These are phyloP conservation scores for Polyplosphaeria fusca DNA, from an alignment of 495 filamentous ascomycete species.

Conservation along the genomic window DNA sequence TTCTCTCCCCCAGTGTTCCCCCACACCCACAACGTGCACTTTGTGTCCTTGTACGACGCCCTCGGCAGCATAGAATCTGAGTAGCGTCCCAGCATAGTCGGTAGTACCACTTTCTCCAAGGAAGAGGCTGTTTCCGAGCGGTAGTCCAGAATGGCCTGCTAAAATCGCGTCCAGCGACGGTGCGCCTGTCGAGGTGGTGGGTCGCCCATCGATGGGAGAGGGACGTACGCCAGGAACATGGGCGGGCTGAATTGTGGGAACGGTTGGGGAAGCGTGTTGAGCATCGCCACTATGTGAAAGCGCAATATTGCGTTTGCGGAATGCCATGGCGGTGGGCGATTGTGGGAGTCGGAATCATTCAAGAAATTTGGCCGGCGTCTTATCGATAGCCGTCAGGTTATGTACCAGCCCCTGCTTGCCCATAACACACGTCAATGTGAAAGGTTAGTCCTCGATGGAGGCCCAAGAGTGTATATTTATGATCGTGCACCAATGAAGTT, in stretches of 20 bases:
- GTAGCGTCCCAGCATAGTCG: conserved; percentile 80
- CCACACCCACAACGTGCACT: conserved; percentile 77
- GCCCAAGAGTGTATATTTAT: too few species aligned
- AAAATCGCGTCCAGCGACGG: conserved; percentile 79
- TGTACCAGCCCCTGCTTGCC: too few species aligned
- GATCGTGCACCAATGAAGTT: too few species aligned
- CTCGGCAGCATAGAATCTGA: conserved; percentile 90
- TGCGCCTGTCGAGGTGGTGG: conserved; percentile 87
- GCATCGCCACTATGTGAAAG: conserved; percentile 44
- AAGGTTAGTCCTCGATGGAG: too few species aligned
- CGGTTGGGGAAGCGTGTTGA: neutral
- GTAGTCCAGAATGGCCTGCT: conserved; percentile 83
- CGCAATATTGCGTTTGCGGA: conserved; percentile 81
- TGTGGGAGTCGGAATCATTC: neutral
- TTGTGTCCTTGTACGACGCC: conserved; percentile 88
- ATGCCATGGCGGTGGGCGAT: conserved; percentile 60
- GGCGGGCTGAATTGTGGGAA: neutral
- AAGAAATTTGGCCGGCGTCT: neutral
- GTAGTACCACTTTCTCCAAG: conserved; percentile 94
- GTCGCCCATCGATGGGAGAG: conserved; percentile 82
- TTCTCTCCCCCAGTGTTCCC: conserved; percentile 74
- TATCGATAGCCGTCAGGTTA: neutral
- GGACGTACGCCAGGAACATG: conserved; percentile 69
- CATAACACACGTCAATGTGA: too few species aligned
- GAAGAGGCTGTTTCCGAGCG: conserved; percentile 74